These are phyloP conservation scores for Cladophialophora chaetospira DNA, from an alignment of 2,329 filamentous ascomycete genomes.

Conservation along the genomic window DNA sequence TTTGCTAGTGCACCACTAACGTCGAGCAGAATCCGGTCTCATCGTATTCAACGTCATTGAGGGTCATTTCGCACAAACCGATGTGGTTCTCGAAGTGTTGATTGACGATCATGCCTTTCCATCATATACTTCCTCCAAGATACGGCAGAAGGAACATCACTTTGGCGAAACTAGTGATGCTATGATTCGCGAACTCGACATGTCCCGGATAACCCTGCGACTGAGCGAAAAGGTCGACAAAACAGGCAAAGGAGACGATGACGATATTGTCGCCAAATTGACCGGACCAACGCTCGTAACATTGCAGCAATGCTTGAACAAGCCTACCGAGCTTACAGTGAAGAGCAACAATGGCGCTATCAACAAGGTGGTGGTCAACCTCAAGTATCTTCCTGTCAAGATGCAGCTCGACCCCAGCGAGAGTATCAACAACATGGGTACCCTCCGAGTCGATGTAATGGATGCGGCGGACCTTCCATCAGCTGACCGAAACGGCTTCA, in stretches of 20 bases:
- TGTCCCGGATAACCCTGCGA: constrained; percentile 87
- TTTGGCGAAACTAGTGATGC: constrained; percentile 94
- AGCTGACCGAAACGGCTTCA: constrained; percentile 93
- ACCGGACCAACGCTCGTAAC: constrained; percentile 84
- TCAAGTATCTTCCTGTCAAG: constrained; percentile 91
- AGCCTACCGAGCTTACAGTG: constrained; percentile 78
- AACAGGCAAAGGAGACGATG: constrained; percentile 66
- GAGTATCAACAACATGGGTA: constrained; percentile 99
- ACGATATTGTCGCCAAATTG: constrained; percentile 78
- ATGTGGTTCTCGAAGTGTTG: constrained; percentile 79
- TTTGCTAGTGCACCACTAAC: constrained; percentile 38
- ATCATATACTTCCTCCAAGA: constrained; percentile 78
- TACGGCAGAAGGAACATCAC: constrained; percentile 66
- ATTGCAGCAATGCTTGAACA: constrained; percentile 87
- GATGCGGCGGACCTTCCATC: constrained; percentile 86
- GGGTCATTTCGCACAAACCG: constrained; percentile 74
- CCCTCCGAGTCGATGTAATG: constrained; percentile 86
- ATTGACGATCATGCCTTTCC: constrained; percentile 96
- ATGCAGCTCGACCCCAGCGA: constrained; percentile 94
- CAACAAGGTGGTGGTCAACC: constrained; percentile 82
- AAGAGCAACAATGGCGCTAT: constrained; percentile 74
- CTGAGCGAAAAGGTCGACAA: constrained; percentile 78
- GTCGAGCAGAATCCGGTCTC: constrained; percentile 73
- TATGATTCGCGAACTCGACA: constrained; percentile 95
- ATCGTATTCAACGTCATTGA: constrained; percentile 94